Evolutionary conservation across 345 rosid species (phyloP).

Genomic region (Rhizophora apiculata): DNA sequence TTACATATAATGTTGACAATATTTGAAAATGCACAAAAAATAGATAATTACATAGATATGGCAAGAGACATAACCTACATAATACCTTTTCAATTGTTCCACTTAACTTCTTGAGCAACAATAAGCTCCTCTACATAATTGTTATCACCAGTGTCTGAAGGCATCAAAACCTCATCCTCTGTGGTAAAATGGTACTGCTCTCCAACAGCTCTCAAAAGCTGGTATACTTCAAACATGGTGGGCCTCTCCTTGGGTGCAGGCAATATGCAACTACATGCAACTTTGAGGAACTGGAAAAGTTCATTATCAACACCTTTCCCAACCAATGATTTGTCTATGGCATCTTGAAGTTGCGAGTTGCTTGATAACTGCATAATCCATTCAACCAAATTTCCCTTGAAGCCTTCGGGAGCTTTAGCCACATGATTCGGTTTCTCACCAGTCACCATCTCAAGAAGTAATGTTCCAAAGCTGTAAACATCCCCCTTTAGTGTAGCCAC

Average conservation of each 20-base stretch:
- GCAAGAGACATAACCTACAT: too few relatives aligned
- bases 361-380: neutral
- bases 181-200: neutral
- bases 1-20: too few relatives aligned
- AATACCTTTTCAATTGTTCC: too few relatives aligned
- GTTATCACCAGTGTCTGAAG: too few relatives aligned
- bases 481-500: constrained; percentile 31
- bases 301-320: constrained; percentile 25
- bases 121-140: too few relatives aligned
- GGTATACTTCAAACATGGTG: constrained; percentile 25
- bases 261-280: constrained; percentile 19
- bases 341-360: neutral
- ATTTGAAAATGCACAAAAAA: too few relatives aligned
- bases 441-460: constrained; percentile 31
- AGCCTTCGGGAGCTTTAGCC: constrained; percentile 12
- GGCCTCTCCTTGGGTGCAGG: constrained; percentile 20
- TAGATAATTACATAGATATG: too few relatives aligned
- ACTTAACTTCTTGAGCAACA: too few relatives aligned
- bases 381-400: constrained; percentile 8
- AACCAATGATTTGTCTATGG: constrained; percentile 11
- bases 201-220: constrained; percentile 18
- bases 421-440: constrained; percentile 18
- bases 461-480: constrained; percentile 27
- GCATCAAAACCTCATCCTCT: too few relatives aligned
- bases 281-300: constrained; percentile 12